A percentile compares a stretch with the other conserved stretches of the same genome.
phyloP scores from a whole-genome alignment of 1,284 basidiomycete species.

The Porphyrellus sp. region DNA sequence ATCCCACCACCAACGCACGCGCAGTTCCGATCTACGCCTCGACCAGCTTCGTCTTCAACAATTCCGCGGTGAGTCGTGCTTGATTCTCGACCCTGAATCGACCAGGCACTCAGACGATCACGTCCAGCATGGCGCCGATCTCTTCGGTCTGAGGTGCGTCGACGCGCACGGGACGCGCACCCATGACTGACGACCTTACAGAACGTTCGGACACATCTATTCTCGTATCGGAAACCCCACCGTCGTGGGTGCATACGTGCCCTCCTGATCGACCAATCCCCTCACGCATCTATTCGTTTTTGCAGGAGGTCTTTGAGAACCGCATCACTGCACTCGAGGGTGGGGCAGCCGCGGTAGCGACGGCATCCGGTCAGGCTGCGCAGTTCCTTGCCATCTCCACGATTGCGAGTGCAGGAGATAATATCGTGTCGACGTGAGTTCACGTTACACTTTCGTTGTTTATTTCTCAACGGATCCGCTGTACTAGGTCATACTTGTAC shows the following conservation, averaged over 20 bases:
- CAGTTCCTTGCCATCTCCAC: slow-evolving; percentile 76
- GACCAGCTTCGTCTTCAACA: slow-evolving; percentile 78
- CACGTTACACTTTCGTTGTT: not conserved
- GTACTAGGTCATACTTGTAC: slow-evolving; percentile 55
- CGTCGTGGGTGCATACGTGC: slow-evolving; percentile 47
- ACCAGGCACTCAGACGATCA: not conserved
- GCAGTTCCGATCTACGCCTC: slow-evolving; percentile 82
- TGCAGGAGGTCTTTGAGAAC: slow-evolving; percentile 75
- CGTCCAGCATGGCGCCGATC: slow-evolving; percentile 72
- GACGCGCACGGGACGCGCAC: not conserved
- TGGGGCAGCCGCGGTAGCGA: slow-evolving; percentile 76
- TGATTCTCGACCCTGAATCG: not conserved
- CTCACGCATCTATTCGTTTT: not conserved
- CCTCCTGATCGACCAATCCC: not conserved
- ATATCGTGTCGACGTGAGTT: slow-evolving; percentile 71
- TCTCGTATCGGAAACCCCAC: slow-evolving; percentile 84
- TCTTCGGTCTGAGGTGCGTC: slow-evolving; percentile 68
- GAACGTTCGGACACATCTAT: slow-evolving; percentile 72
- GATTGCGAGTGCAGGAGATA: slow-evolving; percentile 71
- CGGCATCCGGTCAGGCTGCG: slow-evolving; percentile 77
- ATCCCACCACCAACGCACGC: slow-evolving; percentile 71
- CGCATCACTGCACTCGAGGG: slow-evolving; percentile 83
- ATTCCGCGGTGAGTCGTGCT: slow-evolving; percentile 53
- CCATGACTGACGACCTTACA: slow-evolving; percentile 24
- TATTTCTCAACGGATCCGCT: not conserved